Conservation (phyloP, 169 alveolate species). For the Pseudocohnilembus persalinus region DNA sequence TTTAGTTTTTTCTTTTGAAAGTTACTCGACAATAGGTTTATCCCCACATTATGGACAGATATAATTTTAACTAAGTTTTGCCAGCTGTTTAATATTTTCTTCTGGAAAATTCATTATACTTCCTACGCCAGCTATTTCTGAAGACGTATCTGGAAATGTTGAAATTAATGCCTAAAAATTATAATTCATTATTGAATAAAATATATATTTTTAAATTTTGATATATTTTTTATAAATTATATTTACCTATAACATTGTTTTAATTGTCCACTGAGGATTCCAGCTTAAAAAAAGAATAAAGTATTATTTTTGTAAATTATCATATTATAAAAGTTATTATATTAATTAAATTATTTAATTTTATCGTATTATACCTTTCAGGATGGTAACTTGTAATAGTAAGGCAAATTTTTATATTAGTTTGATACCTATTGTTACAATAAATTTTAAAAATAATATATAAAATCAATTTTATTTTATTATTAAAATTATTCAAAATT, state of each 20-base stretch:
- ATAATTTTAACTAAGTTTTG: not conserved
- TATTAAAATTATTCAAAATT: no score
- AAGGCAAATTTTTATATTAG: not conserved
- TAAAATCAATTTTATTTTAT: not conserved
- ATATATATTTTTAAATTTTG: no score
- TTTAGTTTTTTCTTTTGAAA: no score
- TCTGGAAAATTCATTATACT: not conserved
- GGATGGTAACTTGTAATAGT: not conserved
- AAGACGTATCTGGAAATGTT: not conserved
- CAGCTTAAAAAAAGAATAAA: not conserved
- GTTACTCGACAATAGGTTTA: not conserved
- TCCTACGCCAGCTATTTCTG: not conserved
- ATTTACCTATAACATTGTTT: not conserved
- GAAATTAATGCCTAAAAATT: not conserved
- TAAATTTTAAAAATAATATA: no score
- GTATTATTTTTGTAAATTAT: no score
- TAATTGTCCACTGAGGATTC: not conserved
- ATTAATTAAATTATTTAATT: no score
- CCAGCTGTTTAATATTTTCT: not conserved
- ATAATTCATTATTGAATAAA: no score
- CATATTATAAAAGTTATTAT: no score
- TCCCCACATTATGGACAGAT: not conserved
- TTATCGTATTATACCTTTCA: not conserved
- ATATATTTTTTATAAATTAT: no score
- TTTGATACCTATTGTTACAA: not conserved